Conservation (phyloP, 2,329 filamentous ascomycete genomes). For the Botrytis tulipae region DNA sequence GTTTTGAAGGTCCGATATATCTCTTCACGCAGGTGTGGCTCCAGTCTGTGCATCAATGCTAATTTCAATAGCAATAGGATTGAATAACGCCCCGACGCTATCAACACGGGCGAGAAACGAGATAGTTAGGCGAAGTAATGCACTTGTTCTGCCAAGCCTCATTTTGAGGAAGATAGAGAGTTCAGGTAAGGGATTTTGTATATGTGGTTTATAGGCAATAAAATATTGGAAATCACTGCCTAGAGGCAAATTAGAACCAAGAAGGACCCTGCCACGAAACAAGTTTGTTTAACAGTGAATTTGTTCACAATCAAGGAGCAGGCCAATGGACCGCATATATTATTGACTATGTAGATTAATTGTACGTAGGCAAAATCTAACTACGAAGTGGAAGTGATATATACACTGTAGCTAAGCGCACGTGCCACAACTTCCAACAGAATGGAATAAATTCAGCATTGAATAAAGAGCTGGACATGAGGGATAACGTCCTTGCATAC, state of each 20-base stretch:
- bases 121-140: neutral
- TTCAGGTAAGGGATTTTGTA: neutral
- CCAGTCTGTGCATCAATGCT: conserved; percentile 21
- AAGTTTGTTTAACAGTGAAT: neutral
- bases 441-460: neutral
- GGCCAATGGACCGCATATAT: no score
- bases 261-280: neutral
- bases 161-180: neutral
- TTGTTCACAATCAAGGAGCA: no score
- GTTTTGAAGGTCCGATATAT: conserved; percentile 25
- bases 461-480: neutral
- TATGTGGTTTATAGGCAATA: neutral
- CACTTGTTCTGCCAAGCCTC: neutral
- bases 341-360: no score
- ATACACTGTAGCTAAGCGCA: no score
- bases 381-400: no score
- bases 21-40: conserved; percentile 16
- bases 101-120: neutral
- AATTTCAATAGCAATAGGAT: conserved; percentile 22
- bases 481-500: neutral
- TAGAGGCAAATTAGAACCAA: no score
- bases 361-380: no score
- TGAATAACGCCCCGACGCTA: conserved; percentile 2
- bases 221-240: neutral
- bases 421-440: no score